Evolutionary conservation across 805 yeast species (phyloP).

Genomic region (Wickerhamiella bombiphila): DNA sequence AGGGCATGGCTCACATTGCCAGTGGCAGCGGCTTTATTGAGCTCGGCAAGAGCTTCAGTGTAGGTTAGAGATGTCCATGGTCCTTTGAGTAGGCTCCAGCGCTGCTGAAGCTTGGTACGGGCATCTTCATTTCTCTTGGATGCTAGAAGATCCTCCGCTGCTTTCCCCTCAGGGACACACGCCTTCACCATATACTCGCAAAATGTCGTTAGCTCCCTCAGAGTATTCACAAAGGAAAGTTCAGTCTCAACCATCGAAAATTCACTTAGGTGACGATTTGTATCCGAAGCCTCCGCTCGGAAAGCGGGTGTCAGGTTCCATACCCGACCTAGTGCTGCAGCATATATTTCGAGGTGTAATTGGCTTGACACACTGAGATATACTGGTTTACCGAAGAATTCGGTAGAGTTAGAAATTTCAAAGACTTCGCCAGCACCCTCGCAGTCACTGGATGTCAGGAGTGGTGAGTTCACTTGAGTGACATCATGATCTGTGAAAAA

Average conservation of each 20-base stretch:
- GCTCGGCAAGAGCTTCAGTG: constrained; percentile 50
- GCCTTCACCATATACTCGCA: constrained; percentile 56
- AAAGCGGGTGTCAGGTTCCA: constrained; percentile 89
- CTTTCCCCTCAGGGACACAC: constrained; percentile 24
- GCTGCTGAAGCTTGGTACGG: constrained; percentile 24
- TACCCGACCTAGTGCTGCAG: constrained; percentile 60
- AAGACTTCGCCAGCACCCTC: constrained; percentile 97
- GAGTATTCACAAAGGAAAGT: constrained; percentile 42
- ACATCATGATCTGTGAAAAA: constrained; percentile 45
- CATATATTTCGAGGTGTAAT: constrained; percentile 69
- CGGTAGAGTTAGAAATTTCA: constrained; percentile 32
- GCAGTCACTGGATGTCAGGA: constrained; percentile 79
- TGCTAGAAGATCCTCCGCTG: constrained; percentile 17
- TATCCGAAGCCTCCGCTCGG: constrained; percentile 83
- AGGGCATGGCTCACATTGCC: constrained; percentile 32
- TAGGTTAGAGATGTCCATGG: constrained; percentile 65
- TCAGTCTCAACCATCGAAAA: constrained; percentile 98
- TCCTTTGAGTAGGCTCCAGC: constrained; percentile 47
- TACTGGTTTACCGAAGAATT: constrained; percentile 44
- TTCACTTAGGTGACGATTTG: constrained; percentile 82
- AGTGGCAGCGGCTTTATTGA: constrained; percentile 25
- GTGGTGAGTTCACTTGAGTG: constrained; percentile 69
- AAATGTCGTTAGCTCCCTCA: constrained; percentile 46
- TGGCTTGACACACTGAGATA: constrained; percentile 85
- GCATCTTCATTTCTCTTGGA: constrained; percentile 26